phyloP scores from a whole-genome alignment of 2,329 filamentous ascomycete genomes.

The Beauveria pseudobassiana region DNA sequence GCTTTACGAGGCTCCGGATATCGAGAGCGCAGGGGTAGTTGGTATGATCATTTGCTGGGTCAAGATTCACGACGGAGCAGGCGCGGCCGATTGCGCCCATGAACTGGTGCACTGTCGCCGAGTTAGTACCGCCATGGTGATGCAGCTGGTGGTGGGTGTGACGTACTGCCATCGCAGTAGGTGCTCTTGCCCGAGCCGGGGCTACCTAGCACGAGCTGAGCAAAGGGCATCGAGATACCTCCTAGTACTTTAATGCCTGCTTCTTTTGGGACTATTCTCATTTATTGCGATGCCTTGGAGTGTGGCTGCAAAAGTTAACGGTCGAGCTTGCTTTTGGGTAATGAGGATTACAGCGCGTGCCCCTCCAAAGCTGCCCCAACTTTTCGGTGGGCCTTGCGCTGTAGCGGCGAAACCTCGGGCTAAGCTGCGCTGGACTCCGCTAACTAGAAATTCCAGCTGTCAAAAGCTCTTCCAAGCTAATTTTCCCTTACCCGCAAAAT shows the following conservation, averaged over 20 bases:
- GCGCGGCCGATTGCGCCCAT: slow-evolving; percentile 91
- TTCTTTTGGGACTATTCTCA: not conserved
- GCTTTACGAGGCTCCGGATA: slow-evolving; percentile 77
- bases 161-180: slow-evolving; percentile 87
- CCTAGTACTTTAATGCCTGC: rapidly evolving
- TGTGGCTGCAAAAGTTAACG: not conserved
- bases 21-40: slow-evolving; percentile 86
- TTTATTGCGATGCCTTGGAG: not conserved
- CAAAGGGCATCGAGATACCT: slow-evolving; percentile 45
- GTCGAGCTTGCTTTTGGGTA: not conserved
- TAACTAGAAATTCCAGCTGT: not conserved
- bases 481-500: slow-evolving; percentile 13
- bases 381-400: slow-evolving; percentile 8
- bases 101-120: slow-evolving; percentile 77
- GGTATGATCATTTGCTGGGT: slow-evolving; percentile 91
- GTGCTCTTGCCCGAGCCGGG: slow-evolving; percentile 95
- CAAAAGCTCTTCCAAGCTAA: not conserved
- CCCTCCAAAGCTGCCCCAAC: slow-evolving; percentile 3
- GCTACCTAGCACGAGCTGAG: slow-evolving; percentile 83
- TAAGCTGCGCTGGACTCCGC: not conserved
- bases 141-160: not conserved
- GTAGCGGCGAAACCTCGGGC: slow-evolving; percentile 12
- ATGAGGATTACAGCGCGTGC: not conserved
- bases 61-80: slow-evolving; percentile 91
- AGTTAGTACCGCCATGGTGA: not conserved